Evolutionary conservation across 495 filamentous ascomycete species (phyloP).

Genomic region (Emericellopsis terricola): DNA sequence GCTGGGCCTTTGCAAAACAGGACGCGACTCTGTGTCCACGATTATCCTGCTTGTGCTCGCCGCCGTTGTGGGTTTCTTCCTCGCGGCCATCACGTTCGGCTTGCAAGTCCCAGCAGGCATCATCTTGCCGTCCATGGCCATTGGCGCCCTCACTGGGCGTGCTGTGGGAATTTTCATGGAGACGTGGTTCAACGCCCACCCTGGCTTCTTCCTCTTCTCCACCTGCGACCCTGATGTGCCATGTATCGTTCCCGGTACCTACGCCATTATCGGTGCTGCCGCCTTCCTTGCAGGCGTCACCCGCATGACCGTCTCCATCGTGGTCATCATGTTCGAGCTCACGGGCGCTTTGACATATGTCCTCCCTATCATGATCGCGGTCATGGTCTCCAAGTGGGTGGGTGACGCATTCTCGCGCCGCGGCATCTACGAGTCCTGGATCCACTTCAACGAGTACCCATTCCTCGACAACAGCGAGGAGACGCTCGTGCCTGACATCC

Average conservation of each 20-base stretch:
- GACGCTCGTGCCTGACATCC: slow-evolving; percentile 60
- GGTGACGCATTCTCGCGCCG: slow-evolving; percentile 88
- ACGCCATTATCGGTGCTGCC: slow-evolving; percentile 94
- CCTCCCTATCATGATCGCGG: slow-evolving; percentile 97
- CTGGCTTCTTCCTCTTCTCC: slow-evolving; percentile 55
- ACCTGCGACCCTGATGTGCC: slow-evolving; percentile 75
- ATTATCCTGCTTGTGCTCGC: slow-evolving; percentile 68
- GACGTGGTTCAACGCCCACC: slow-evolving; percentile 69
- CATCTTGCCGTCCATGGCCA: slow-evolving; percentile 92
- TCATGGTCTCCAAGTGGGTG: slow-evolving; percentile 97
- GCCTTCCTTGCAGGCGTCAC: slow-evolving; percentile 92
- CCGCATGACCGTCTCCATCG: slow-evolving; percentile 90
- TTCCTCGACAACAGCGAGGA: slow-evolving; percentile 92
- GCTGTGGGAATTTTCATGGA: slow-evolving; percentile 78
- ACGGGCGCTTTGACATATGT: slow-evolving; percentile 94
- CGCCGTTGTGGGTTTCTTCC: slow-evolving; percentile 62
- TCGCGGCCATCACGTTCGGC: slow-evolving; percentile 82
- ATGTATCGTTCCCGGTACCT: slow-evolving; percentile 86
- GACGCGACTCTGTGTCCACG: slow-evolving; percentile 47
- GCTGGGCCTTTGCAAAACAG: slow-evolving; percentile 73
- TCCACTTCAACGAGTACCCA: slow-evolving; percentile 88
- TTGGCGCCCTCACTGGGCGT: slow-evolving; percentile 84
- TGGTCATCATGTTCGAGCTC: slow-evolving; percentile 98
- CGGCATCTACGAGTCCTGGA: slow-evolving; percentile 97
- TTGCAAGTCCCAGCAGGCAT: slow-evolving; percentile 95